Percentiles rank a stretch among this genome's conserved stretches.
These are phyloP conservation scores for Daldinia decipiens DNA, from an alignment of 495 filamentous ascomycete species.

Conservation along the genomic window DNA sequence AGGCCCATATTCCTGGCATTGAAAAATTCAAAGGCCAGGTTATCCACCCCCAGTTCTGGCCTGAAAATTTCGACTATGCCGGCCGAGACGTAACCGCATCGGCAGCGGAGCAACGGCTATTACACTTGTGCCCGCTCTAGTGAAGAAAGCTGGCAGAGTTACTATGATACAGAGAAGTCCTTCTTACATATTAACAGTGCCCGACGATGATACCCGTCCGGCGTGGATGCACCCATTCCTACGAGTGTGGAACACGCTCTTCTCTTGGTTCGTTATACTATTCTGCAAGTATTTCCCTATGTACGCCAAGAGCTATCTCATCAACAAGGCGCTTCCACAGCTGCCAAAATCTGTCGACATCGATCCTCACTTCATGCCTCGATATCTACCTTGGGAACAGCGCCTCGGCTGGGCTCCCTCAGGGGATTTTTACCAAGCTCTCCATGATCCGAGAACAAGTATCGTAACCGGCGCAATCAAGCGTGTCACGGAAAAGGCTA, in stretches of 20 bases:
- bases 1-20: constrained; percentile 67
- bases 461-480: constrained; percentile 76
- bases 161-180: constrained; percentile 70
- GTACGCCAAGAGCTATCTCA: constrained; percentile 59
- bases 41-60: constrained; percentile 74
- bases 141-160: constrained; percentile 58
- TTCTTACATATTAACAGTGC: constrained; percentile 64
- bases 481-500: constrained; percentile 67
- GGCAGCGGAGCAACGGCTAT: constrained; percentile 68
- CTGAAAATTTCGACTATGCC: constrained; percentile 58
- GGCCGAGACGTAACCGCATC: constrained; percentile 63
- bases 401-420: constrained; percentile 76
- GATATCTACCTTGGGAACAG: constrained; percentile 79
- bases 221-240: background rate
- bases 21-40: constrained; percentile 65
- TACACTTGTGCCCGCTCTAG: constrained; percentile 63
- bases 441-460: constrained; percentile 65
- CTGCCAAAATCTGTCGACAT: constrained; percentile 66
- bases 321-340: constrained; percentile 51
- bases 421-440: constrained; percentile 74
- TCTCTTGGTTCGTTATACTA: constrained; percentile 54
- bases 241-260: constrained; percentile 6
- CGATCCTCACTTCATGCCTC: constrained; percentile 76
- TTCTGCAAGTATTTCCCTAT: constrained; percentile 66
- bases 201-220: constrained; percentile 36